A percentile compares a stretch with the other conserved stretches of the same genome.
Conservation (phyloP, 768 basidiomycete genomes). For the Xerocomellus dryophilus region DNA sequence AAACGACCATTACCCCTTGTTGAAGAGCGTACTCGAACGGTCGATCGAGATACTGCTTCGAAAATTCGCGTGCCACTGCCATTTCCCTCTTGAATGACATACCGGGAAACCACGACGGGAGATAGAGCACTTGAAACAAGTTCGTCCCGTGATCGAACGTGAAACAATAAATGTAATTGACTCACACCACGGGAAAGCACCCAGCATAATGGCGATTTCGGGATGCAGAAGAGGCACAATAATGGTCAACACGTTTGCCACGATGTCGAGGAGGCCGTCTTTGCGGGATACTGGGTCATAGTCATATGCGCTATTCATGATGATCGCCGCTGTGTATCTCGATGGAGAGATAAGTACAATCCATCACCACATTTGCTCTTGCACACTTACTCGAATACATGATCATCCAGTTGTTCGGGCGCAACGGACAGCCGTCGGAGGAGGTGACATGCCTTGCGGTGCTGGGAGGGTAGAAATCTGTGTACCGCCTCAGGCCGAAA, state of each 20-base stretch:
- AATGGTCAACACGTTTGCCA: not conserved
- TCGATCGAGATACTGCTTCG: not conserved
- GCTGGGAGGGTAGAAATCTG: not conserved
- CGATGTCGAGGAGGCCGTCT: constrained; percentile 2
- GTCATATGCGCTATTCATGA: constrained; percentile 5
- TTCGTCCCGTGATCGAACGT: too few relatives aligned
- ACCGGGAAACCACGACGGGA: constrained; percentile 5
- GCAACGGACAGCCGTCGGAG: not conserved
- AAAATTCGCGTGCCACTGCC: not conserved
- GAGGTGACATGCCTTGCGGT: constrained; percentile 4
- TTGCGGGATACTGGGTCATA: constrained; percentile 1
- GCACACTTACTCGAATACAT: constrained; percentile 8
- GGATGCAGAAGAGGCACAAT: not conserved
- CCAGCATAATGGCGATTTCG: not conserved
- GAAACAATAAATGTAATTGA: not conserved
- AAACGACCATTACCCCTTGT: not conserved
- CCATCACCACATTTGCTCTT: not conserved
- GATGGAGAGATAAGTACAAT: not conserved
- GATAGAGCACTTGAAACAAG: not conserved
- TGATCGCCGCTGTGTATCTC: too few relatives aligned
- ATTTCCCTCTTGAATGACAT: constrained; percentile 5
- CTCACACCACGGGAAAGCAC: constrained; percentile 1
- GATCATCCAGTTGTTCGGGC: not conserved
- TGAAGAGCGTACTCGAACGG: constrained; percentile 3
- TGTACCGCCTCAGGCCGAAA: not conserved